Evolutionary conservation across 2,329 filamentous ascomycete genomes (phyloP), one percentile per base, ranked within the genome.

Genomic region (Claviceps humidiphila): DNA sequence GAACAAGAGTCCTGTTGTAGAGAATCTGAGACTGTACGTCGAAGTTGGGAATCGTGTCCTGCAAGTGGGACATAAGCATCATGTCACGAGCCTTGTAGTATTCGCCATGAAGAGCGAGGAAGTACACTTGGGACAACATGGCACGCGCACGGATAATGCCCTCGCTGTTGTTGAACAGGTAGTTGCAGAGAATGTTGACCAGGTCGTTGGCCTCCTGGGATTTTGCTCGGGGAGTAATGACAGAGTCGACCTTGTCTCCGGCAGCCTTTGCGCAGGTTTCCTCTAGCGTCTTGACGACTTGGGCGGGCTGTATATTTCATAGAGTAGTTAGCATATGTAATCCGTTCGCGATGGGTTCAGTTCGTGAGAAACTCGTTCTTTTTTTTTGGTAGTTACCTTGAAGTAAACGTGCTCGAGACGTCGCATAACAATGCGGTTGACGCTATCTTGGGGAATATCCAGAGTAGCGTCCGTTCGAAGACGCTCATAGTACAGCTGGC

Each of bases 51-150:
- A 98, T 98, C 52, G 87, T 95, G 76, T 98, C 93, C 67, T 96
- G 91, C 66, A 98, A 76, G 74, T 98, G 93, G 17, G 93, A 98
- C 89, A 98, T 98, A 69, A 98, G 82, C 85, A 97, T 95, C 86
- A 98, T 91, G 70, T 98, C 94, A 59, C 93, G 87, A 63, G 93
- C 87, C 72, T 87, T 89, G 80, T 95, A 97, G 78, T 97, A 98
- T 63, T 95, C 85, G 71, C 96, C 90, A 71, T 98, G 93, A 51
- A 98, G 80, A 49, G 93, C 93, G 61, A 96, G 78, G 82, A 95
- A 95, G 76, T 98, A 98, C 57, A 98, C 93, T 72, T 97, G 89
- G 77, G 89, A 96, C 56, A 98, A 79, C 90, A 98, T 97, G 46
- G 93, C 91, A 55, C 93, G 85, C 55, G 91, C 94, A 58, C 91